Base-by-base conservation (phyloP, 345 rosid genomes). In the Pistacia integerrima region DNA sequence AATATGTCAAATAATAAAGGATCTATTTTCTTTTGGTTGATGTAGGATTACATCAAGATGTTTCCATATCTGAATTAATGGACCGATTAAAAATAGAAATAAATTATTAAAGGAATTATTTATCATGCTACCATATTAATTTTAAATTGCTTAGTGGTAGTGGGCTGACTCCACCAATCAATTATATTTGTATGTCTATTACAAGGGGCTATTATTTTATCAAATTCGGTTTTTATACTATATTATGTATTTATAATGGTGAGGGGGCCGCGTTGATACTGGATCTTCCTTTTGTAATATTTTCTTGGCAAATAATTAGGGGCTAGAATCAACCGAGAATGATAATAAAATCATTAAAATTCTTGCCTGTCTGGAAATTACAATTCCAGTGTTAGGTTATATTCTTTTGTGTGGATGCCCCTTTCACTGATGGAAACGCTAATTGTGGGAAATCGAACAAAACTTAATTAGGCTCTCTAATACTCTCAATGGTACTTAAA, bases 301-400 rank as follows among this genome's bases (percentile, higher is more conserved):
- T 52, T 41, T 52, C 58, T 51, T 9, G 18, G 59, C 12, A 28
- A 25, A 61, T 46, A 28, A 28, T 49, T 13, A 28, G 16, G 7
- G 17, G n/a, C 46, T 35, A 76, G 72, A 67, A 64, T 56, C 54
- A 41, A 55, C 46, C 9, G 11, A 25, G 58, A 35, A 63, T 60
- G 13, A 62, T 70, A 48, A 33, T 30, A 69, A 55, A 44, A 67
- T 68, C 49, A 52, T 60, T 58, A 62, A 46, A 63, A 36, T 79
- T 70, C 55, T 46, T 79, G 75, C 67, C 18, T 69, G 54, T 75
- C 8, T 36, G 74, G 80, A 56, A 57, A 44, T 56, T 41, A 71
- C 58, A 8, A 28, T 73, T 61, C 35, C 38, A 11, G 56, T 62
- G 64, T 58, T 28, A 38, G 65, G 9, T 48, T 48, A 6, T 20